A percentile compares a stretch with the other conserved stretches of the same genome.
These are phyloP conservation scores for Coprinopsis strossmayeri DNA, from an alignment of 768 basidiomycete genomes.

Conservation along the genomic window DNA sequence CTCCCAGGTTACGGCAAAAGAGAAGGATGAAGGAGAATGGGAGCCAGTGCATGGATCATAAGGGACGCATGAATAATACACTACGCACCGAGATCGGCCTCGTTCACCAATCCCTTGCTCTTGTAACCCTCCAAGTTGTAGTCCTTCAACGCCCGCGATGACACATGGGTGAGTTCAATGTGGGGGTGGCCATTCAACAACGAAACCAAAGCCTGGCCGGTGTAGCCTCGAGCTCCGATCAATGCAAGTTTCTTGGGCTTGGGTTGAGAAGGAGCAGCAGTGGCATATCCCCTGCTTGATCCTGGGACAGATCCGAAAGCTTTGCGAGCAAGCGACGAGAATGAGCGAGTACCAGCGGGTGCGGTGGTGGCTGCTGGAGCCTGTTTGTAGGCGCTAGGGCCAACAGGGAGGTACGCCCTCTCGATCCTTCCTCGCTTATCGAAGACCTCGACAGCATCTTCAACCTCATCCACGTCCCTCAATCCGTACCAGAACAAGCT, in stretches of 20 bases:
- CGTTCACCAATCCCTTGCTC: conserved; percentile 30
- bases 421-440: conserved; percentile 80
- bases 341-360: conserved; percentile 42
- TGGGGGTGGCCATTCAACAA: conserved; percentile 87
- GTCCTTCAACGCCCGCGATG: conserved; percentile 91
- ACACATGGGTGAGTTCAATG: conserved; percentile 89
- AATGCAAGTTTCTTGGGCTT: conserved; percentile 84
- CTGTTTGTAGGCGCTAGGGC: conserved; percentile 41
- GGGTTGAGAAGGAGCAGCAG: conserved; percentile 36
- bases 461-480: conserved; percentile 86
- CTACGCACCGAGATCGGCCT: conserved; percentile 21
- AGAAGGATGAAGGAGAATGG: not conserved
- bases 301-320: conserved; percentile 29
- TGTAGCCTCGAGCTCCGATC: conserved; percentile 94
- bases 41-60: not conserved
- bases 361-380: conserved; percentile 20
- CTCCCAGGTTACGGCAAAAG: too few relatives aligned
- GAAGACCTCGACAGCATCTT: conserved; percentile 69
- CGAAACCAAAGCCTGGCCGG: conserved; percentile 85
- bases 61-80: not conserved
- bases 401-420: conserved; percentile 85
- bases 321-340: conserved; percentile 48
- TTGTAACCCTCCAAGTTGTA: conserved; percentile 73
- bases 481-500: conserved; percentile 98
- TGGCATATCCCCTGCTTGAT: conserved; percentile 74